Evolutionary conservation across 1,284 basidiomycete genomes (phyloP), one percentile per base, ranked within the genome.

Genomic region (Golubevia pallescens): DNA sequence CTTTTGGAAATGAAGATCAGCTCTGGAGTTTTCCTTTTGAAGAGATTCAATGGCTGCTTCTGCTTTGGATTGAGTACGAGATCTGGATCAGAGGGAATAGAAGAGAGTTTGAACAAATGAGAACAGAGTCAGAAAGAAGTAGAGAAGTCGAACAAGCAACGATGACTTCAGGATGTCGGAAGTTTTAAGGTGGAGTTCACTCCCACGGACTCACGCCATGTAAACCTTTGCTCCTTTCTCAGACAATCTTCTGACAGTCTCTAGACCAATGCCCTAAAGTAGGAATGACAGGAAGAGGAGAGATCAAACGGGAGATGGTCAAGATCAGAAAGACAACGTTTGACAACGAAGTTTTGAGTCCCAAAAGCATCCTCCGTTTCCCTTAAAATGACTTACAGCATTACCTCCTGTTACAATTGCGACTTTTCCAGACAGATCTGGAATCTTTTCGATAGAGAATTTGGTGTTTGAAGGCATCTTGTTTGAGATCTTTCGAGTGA

Each of bases 381-480:
- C 34, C 10, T 38, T 38, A 5, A 10, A 38, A 5, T 5, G 34
- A 38, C 34, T 38, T 38, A 75, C 77, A 19, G 71, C 68, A 61
- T 76, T 76, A 16, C 76, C 76, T 28, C 78, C 78, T 2, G 78
- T 80, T 28, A 80, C 78, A 63, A 78, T 65, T 53, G 72, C 76
- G 16, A 78, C 69, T 19, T 70, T 68, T 63, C 78, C 78, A 16
- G 66, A 68, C 7, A 80, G 73, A 62, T 71, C 57, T n/a, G 76
- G 74, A 32, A 80, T 78, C 51, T 80, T 23, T 24, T 24, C 51
- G n/a, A 38, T 20, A 4, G 13, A 2, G 64, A 66, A 28, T 58
- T 20, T 8, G n/a, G n/a, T n/a, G n/a, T n/a, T n/a, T n/a, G n/a
- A n/a, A 38, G 34, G 34, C 34, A 38, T 38, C 34, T 38, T 38